phyloP scores from a whole-genome alignment of 306 rosid genomes.

The Cercis canadensis region DNA sequence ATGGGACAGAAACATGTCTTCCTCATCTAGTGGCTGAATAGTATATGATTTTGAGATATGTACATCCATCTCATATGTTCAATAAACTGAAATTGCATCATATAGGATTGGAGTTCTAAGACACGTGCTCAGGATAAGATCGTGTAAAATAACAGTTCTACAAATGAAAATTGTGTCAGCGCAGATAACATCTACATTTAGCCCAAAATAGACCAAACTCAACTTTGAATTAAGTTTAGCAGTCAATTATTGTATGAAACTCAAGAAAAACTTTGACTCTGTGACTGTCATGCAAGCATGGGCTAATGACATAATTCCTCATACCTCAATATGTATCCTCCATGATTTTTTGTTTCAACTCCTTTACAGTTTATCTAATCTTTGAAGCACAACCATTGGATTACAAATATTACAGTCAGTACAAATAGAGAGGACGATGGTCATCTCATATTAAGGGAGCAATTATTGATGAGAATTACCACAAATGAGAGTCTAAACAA shows the following conservation, averaged over 20 bases:
- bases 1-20: constrained; percentile 21
- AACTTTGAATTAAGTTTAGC: not conserved
- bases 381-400: constrained; percentile 8
- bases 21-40: not conserved
- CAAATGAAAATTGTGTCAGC: constrained; percentile 2
- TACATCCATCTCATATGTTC: not conserved
- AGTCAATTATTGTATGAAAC: not conserved
- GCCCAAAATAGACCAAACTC: not conserved
- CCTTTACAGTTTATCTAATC: constrained; percentile 1
- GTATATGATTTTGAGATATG: not conserved
- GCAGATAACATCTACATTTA: constrained; percentile 7
- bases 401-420: constrained; percentile 4
- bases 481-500: not conserved
- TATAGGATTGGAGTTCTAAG: not conserved
- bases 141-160: not conserved
- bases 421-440: constrained; percentile 1
- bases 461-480: not conserved
- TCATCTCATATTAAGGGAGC: not conserved
- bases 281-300: not conserved
- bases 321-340: constrained; percentile 14
- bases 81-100: constrained; percentile 13
- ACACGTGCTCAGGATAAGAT: not conserved
- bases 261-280: not conserved
- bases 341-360: constrained; percentile 14
- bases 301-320: constrained; percentile 4